Percentiles rank a stretch among this genome's conserved stretches.
Evolutionary conservation across 2,329 filamentous ascomycete genomes (phyloP).

Genomic region (Beauveria varroae): DNA sequence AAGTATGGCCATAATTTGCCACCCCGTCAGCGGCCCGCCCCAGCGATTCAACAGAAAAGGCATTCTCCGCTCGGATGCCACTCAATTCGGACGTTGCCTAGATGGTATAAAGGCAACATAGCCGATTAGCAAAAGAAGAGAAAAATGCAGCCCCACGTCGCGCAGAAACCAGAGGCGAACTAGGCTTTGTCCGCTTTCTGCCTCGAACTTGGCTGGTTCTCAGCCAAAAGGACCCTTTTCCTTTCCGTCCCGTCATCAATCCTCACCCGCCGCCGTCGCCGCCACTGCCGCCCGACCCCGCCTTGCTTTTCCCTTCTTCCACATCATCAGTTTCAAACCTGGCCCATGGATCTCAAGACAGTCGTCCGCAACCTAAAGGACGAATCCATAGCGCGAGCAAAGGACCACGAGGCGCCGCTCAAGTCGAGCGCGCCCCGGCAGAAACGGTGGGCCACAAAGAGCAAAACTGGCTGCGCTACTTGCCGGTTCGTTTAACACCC

Average conservation of each 20-base stretch:
- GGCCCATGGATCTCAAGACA: slow-evolving; percentile 9
- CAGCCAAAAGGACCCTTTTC: neutral
- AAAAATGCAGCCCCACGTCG: neutral
- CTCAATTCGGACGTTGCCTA: neutral
- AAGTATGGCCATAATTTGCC: neutral
- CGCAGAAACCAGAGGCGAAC: neutral
- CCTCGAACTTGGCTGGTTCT: neutral
- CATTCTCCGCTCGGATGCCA: neutral
- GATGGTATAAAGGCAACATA: neutral
- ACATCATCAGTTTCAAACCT: neutral
- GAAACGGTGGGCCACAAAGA: slow-evolving; percentile 12
- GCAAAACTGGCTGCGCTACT: slow-evolving; percentile 11
- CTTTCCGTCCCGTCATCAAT: neutral
- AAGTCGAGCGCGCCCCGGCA: slow-evolving; percentile 6
- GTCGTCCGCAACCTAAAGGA: slow-evolving; percentile 4
- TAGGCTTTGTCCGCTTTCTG: neutral
- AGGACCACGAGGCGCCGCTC: slow-evolving; percentile 1
- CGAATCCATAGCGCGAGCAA: neutral
- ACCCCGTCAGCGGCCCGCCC: neutral
- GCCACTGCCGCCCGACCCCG: neutral
- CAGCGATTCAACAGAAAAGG: neutral
- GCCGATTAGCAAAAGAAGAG: neutral
- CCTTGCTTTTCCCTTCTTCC: neutral
- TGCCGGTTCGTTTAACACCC: slow-evolving; percentile 9
- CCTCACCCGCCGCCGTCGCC: neutral